These are phyloP conservation scores for Neopestalotiopsis sp. DNA, from an alignment of 2,329 filamentous ascomycete species.

Conservation along the genomic window DNA sequence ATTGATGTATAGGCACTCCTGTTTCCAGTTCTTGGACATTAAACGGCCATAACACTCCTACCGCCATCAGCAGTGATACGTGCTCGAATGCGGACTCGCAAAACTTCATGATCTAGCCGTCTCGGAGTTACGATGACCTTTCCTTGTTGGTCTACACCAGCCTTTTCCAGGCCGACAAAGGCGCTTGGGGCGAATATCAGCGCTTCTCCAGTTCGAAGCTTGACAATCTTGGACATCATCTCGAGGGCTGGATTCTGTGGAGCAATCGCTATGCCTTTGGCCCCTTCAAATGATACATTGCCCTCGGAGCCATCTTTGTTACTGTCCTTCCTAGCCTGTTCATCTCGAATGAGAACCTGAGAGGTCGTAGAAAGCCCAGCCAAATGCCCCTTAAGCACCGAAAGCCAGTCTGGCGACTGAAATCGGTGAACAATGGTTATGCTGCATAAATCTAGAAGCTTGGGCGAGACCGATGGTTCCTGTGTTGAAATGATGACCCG, in stretches of 20 bases:
- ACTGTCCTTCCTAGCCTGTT: background rate
- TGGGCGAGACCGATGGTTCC: constrained; percentile 74
- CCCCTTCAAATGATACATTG: background rate
- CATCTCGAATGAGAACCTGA: background rate
- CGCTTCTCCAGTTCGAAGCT: constrained; percentile 50
- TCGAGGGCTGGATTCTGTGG: constrained; percentile 31
- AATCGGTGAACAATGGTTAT: constrained; percentile 78
- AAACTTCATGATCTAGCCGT: constrained; percentile 40
- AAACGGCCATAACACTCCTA: constrained; percentile 47
- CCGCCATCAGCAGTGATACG: constrained; percentile 53
- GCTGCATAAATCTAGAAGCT: constrained; percentile 73
- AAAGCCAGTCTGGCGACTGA: constrained; percentile 68
- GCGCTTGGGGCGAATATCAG: constrained; percentile 53
- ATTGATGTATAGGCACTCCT: too few relatives aligned
- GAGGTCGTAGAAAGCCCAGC: constrained; percentile 33
- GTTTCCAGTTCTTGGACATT: background rate
- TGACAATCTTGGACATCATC: constrained; percentile 49
- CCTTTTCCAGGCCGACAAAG: constrained; percentile 37
- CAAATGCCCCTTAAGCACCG: constrained; percentile 49
- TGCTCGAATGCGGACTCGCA: constrained; percentile 42
- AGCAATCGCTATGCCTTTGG: constrained; percentile 7
- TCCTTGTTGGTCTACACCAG: constrained; percentile 4
- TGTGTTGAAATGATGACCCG: constrained; percentile 78
- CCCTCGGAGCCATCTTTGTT: background rate
- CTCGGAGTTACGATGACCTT: constrained; percentile 22